Conservation (phyloP, 2,329 filamentous ascomycete genomes). For the Alternaria atra region DNA sequence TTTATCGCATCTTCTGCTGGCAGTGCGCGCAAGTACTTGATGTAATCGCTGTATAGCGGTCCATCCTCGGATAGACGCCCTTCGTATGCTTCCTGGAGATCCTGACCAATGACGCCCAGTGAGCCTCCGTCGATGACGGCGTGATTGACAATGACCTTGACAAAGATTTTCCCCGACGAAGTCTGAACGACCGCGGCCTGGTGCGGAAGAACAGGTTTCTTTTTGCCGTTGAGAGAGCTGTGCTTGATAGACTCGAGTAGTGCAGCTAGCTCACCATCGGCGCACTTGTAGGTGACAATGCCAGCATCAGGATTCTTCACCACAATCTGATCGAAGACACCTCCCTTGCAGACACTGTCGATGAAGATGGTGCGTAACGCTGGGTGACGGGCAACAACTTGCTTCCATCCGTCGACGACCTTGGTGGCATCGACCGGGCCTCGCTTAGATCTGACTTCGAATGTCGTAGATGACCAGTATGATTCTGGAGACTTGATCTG, state of each 20-base stretch:
- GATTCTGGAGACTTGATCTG: conserved; percentile 43
- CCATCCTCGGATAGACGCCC: conserved; percentile 33
- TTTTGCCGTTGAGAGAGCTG: conserved; percentile 38
- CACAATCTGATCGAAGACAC: conserved; percentile 49
- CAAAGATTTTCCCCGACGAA: conserved; percentile 36
- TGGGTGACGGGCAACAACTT: conserved; percentile 45
- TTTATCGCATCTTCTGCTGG: conserved; percentile 31
- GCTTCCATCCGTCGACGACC: conserved; percentile 40
- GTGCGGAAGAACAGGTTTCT: conserved; percentile 44
- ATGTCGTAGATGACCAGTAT: conserved; percentile 43
- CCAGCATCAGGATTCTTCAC: conserved; percentile 38
- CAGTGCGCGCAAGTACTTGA: conserved; percentile 41
- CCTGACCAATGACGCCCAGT: conserved; percentile 39
- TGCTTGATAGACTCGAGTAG: conserved; percentile 40
- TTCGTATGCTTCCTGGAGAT: conserved; percentile 45
- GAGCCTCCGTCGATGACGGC: conserved; percentile 48
- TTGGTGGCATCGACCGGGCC: conserved; percentile 33
- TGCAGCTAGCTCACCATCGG: conserved; percentile 30
- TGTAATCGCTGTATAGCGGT: conserved; percentile 48
- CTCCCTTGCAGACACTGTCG: conserved; percentile 47
- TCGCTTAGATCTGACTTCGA: conserved; percentile 37
- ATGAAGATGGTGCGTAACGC: conserved; percentile 47
- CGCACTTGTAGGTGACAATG: conserved; percentile 31
- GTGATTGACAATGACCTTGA: conserved; percentile 50
- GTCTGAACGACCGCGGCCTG: conserved; percentile 43